Percentiles rank a stretch among this genome's conserved stretches.
phyloP scores from a whole-genome alignment of 1,139 yeast genomes.

The Yamadazyma friedrichii region DNA sequence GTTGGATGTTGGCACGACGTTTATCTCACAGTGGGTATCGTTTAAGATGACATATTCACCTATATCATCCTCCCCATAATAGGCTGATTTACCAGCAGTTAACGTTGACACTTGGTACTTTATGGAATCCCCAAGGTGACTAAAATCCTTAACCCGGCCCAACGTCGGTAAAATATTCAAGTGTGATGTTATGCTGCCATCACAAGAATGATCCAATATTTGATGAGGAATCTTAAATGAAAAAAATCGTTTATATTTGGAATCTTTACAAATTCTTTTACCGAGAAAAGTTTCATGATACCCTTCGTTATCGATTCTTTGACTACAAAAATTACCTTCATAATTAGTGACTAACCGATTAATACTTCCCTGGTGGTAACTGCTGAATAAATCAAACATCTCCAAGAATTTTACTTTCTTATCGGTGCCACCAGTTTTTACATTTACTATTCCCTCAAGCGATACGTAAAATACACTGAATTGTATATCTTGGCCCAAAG shows the following conservation, averaged over 20 bases:
- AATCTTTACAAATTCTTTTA: constrained; percentile 26
- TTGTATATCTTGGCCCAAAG: constrained; percentile 24
- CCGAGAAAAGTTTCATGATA: constrained; percentile 22
- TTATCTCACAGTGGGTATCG: constrained; percentile 23
- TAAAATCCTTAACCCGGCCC: constrained; percentile 30
- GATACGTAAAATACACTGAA: constrained; percentile 44
- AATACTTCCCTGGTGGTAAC: constrained; percentile 33
- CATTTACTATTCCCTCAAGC: constrained; percentile 34
- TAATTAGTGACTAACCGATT: constrained; percentile 31
- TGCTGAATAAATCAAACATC: constrained; percentile 45
- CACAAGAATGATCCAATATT: constrained; percentile 39
- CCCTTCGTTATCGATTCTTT: constrained; percentile 24
- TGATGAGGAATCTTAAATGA: constrained; percentile 42
- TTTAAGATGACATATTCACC: constrained; percentile 44
- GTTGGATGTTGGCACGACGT: constrained; percentile 25
- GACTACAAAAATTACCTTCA: constrained; percentile 16
- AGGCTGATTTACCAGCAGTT: constrained; percentile 39
- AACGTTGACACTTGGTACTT: constrained; percentile 40
- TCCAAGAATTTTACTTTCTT: constrained; percentile 30
- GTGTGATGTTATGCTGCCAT: constrained; percentile 33
- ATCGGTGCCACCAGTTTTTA: not conserved
- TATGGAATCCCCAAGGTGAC: constrained; percentile 28
- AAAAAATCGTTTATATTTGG: constrained; percentile 38
- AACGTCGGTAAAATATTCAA: constrained; percentile 40
- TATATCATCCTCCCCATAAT: constrained; percentile 23